These are phyloP conservation scores for Penicillium bovifimosum DNA, from an alignment of 495 filamentous ascomycete species.

Conservation along the genomic window DNA sequence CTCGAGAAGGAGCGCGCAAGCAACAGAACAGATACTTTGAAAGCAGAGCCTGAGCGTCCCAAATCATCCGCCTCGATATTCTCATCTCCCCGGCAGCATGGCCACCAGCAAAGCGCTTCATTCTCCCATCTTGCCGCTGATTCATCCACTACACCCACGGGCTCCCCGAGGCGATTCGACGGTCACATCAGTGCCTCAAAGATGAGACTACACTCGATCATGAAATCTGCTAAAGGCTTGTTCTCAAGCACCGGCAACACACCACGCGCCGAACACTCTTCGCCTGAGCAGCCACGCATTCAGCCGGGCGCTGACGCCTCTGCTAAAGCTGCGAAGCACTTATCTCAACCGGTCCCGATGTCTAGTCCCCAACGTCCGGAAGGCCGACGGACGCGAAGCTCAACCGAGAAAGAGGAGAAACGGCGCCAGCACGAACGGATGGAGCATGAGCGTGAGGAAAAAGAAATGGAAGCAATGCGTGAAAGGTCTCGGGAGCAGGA, in stretches of 20 bases:
- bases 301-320: constrained; percentile 15
- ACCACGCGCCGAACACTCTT: constrained; percentile 58
- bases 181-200: constrained; percentile 85
- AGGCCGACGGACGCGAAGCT: constrained; percentile 63
- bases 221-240: constrained; percentile 77
- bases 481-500: constrained; percentile 66
- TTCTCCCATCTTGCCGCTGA: constrained; percentile 51
- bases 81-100: constrained; percentile 44
- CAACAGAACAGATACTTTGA: constrained; percentile 7
- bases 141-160: constrained; percentile 58
- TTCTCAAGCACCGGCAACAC: constrained; percentile 75
- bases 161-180: constrained; percentile 68
- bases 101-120: constrained; percentile 58
- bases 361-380: constrained; percentile 39
- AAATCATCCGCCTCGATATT: constrained; percentile 44
- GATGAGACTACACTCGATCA: constrained; percentile 77
- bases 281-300: constrained; percentile 29
- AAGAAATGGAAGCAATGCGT: constrained; percentile 56
- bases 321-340: constrained; percentile 5
- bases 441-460: constrained; percentile 41
- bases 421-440: constrained; percentile 55
- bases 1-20: constrained; percentile 6
- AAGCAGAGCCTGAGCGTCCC: constrained; percentile 23
- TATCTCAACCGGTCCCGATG: constrained; percentile 17
- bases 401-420: constrained; percentile 65